A percentile compares a stretch with the other conserved stretches of the same genome.
These are phyloP conservation scores for Salix viminalis DNA, from an alignment of 345 rosid genomes.

Conservation along the genomic window DNA sequence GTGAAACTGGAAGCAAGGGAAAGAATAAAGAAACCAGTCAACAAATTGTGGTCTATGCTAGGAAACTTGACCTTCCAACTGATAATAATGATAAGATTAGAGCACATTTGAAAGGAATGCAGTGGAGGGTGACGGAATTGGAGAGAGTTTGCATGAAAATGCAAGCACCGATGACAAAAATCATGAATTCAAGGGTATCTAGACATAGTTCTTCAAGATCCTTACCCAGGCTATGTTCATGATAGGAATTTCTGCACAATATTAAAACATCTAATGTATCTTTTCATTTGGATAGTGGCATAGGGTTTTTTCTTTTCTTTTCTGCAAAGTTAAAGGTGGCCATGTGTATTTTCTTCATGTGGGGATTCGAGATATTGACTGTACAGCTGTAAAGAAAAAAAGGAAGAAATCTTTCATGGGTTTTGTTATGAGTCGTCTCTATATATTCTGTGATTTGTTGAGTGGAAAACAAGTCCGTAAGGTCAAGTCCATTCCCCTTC, in stretches of 20 bases:
- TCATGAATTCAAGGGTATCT: conserved; percentile 52
- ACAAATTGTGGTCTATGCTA: conserved; percentile 42
- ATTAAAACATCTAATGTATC: neutral
- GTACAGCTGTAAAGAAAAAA: conserved; percentile 33
- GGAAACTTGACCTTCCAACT: conserved; percentile 39
- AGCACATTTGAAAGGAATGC: conserved; percentile 71
- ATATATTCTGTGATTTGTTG: conserved; percentile 3
- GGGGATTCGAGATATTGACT: conserved; percentile 18
- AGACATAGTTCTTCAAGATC: conserved; percentile 50
- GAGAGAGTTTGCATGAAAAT: conserved; percentile 78
- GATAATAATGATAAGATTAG: conserved; percentile 51
- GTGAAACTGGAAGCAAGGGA: conserved; percentile 18
- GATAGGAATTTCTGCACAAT: conserved; percentile 21
- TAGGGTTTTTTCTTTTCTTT: conserved; percentile 11
- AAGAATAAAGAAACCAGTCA: conserved; percentile 21
- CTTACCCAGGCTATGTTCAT: conserved; percentile 80
- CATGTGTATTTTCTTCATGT: conserved; percentile 1
- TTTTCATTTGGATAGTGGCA: conserved; percentile 27
- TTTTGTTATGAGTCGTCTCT: conserved; percentile 1
- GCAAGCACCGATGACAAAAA: conserved; percentile 76
- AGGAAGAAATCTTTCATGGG: conserved; percentile 6
- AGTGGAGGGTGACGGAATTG: conserved; percentile 73
- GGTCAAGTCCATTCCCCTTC: conserved; percentile 30
- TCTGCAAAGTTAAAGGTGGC: conserved; percentile 15
- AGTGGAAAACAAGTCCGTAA: neutral